Base-by-base conservation (phyloP, 2,329 filamentous ascomycete species). In the Ophidiomyces ophidiicola region DNA sequence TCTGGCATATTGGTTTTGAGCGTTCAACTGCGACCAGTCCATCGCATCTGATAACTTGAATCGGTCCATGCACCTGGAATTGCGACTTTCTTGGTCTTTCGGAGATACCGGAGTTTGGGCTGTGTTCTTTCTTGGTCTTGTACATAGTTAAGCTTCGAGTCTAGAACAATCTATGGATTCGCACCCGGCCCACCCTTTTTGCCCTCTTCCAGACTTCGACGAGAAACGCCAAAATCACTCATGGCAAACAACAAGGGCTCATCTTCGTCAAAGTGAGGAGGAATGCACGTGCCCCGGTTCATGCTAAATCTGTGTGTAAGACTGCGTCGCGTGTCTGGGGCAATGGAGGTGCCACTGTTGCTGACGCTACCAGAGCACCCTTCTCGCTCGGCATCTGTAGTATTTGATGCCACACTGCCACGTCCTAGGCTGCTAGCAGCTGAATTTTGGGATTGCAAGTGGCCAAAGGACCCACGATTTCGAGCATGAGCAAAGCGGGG, bases 191-290 rank as follows among this genome's bases (percentile, higher is more conserved):
- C 24, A 24, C 17, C 25, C n/a, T 41, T 33, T 21, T 18, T 33
- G 8, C 11, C 18, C 46, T 64, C 62, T 43, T 66, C 62, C 17
- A 64, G 47, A 40, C 62, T 65, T 36, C 62, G 57, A 26, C 62
- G 53, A 6, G 61, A 60, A 26, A 50, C 57, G 6, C 60, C 60
- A 39, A 66, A 63, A 37, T 66, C 63, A 41, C 62, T 66, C 62
- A 66, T 66, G 24, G 62, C 60, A 46, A 66, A 66, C 3, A 66
- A 49, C 5, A 66, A 48, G 6, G 62, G 62, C 40, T 66, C 63
- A 11, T 66, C 63, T 20, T 66, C 63, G 31, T 66, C 62, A 11
- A 53, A 48, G 25, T 50, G 48, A 11, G 48, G 45, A n/a, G 31
- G 48, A 36, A 28, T 57, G 56, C 2, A 51, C 48, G 24, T 53